Conservation (phyloP, 176 grass and related monocot species). For the maize (Zea mays) region Zm-B73-REFERENCE-NAM-5.0 NC_050098.1:153329001-153329500, state of each 20-base stretch:
- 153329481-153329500: conserved; percentile 93
- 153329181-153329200: conserved; percentile 47
- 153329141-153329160: conserved; percentile 77
- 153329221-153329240: conserved; percentile 64
- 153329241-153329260: conserved; percentile 73
- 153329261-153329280: conserved; percentile 33
- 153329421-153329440: conserved; percentile 96
- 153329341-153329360: conserved; percentile 55
- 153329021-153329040: conserved; percentile 82
- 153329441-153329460: conserved; percentile 86
- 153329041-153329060: conserved; percentile 44
- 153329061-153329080: conserved; percentile 45
- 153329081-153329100: conserved; percentile 73
- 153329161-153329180: conserved; percentile 72
- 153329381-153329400: conserved; percentile 66
- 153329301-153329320: conserved; percentile 56
- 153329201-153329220: conserved; percentile 27
- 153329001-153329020: conserved; percentile 71
- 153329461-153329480: conserved; percentile 77
- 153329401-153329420: conserved; percentile 46
- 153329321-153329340: conserved; percentile 54
- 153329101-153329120: conserved; percentile 83
- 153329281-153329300: conserved; percentile 69
- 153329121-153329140: conserved; percentile 57
- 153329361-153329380: conserved; percentile 84